Percentiles rank a stretch among this genome's conserved stretches.
Evolutionary conservation across 768 basidiomycete species (phyloP).

Genomic region (Rhodosporidiobolus sp.): DNA sequence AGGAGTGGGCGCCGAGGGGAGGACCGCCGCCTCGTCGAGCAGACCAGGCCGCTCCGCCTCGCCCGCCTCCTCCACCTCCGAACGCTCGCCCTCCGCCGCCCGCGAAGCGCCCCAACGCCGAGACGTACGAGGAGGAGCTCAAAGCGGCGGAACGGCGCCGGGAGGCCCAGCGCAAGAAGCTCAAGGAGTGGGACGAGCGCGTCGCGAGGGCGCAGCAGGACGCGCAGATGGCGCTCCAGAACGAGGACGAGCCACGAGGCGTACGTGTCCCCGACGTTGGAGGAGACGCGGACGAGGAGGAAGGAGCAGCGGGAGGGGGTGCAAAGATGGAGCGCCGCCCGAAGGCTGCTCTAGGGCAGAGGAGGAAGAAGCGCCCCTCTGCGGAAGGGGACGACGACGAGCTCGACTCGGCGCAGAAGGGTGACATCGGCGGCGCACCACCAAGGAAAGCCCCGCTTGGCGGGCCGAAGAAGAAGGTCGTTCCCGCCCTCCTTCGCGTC

Average conservation of each 20-base stretch:
- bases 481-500: conserved; percentile 24
- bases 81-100: not conserved
- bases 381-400: conserved; percentile 17
- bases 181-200: conserved; percentile 13
- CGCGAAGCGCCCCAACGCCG: not conserved
- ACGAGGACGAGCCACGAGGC: not conserved
- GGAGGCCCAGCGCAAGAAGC: not conserved
- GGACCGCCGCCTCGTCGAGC: too few species aligned
- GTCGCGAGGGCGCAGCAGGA: not conserved
- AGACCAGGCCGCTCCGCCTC: not conserved
- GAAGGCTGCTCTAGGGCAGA: not conserved
- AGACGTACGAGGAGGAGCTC: conserved; percentile 11
- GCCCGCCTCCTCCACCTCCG: too few species aligned
- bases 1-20: too few species aligned
- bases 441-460: not conserved
- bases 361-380: not conserved
- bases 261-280: not conserved
- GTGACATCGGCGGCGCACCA: not conserved
- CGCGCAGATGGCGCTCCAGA: not conserved
- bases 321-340: not conserved
- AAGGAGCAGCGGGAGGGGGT: not conserved
- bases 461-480: conserved; percentile 24
- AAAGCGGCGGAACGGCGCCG: not conserved
- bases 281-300: not conserved
- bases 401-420: conserved; percentile 15